A percentile compares a stretch with the other conserved stretches of the same genome.
phyloP scores from a whole-genome alignment of 352 stramenopile genomes.

The Phytophthora podocarpi region DNA sequence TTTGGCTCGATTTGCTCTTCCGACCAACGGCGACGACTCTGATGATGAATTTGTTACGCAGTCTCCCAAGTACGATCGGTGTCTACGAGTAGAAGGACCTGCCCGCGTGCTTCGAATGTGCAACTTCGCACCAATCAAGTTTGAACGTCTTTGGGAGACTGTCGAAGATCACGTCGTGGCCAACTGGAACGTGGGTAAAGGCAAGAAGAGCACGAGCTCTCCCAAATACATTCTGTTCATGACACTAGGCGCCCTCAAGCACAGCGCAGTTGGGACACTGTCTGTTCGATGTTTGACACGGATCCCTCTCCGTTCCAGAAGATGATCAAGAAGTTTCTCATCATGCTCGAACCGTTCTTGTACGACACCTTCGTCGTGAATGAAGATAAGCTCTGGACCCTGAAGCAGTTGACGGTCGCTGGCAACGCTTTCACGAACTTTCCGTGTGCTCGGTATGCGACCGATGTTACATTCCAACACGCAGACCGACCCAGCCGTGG shows the following conservation, averaged over 20 bases:
- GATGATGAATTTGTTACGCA: background rate
- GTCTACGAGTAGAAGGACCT: background rate
- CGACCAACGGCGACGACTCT: background rate
- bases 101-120: background rate
- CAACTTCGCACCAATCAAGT: background rate
- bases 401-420: background rate
- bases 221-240: slow-evolving; percentile 11
- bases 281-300: background rate
- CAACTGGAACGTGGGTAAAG: background rate
- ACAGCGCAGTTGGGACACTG: slow-evolving; percentile 3
- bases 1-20: background rate
- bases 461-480: slow-evolving; percentile 12
- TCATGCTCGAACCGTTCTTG: background rate
- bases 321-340: background rate
- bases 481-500: too few relatives aligned
- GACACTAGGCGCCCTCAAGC: background rate
- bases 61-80: background rate
- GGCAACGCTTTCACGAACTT: slow-evolving; percentile 6
- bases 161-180: background rate
- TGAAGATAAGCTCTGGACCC: background rate
- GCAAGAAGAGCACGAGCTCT: background rate
- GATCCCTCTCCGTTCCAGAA: background rate
- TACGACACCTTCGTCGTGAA: slow-evolving; percentile 2
- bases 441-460: background rate
- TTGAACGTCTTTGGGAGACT: background rate